Conservation (phyloP, 306 rosid genomes). For the Glycine tomentella region DNA sequence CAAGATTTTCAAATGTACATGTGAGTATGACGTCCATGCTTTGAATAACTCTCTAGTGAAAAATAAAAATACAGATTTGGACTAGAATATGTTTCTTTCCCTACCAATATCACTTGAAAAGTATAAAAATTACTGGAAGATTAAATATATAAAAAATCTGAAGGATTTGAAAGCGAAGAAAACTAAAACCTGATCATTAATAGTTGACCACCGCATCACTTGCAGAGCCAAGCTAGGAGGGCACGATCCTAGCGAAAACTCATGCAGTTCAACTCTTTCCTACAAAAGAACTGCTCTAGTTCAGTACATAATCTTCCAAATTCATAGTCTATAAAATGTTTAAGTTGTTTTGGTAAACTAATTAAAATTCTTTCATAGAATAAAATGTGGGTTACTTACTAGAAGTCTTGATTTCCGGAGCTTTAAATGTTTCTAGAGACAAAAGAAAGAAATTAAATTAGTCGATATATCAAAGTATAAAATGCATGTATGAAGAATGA, state of each 20-base stretch:
- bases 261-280: slow-evolving; percentile 87
- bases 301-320: slow-evolving; percentile 37
- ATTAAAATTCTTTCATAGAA: not conserved
- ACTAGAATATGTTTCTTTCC: not conserved
- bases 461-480: slow-evolving; percentile 29
- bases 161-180: too few relatives aligned
- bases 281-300: slow-evolving; percentile 51
- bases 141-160: too few relatives aligned
- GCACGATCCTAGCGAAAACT: slow-evolving; percentile 81
- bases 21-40: too few relatives aligned
- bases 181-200: slow-evolving; percentile 77
- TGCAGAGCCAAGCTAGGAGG: slow-evolving; percentile 89
- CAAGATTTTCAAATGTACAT: too few relatives aligned
- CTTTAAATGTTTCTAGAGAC: slow-evolving; percentile 78
- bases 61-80: too few relatives aligned
- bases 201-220: slow-evolving; percentile 89
- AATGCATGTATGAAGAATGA: slow-evolving; percentile 31
- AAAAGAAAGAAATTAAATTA: slow-evolving; percentile 34
- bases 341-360: slow-evolving; percentile 19
- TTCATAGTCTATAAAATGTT: too few relatives aligned
- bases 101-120: not conserved
- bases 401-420: slow-evolving; percentile 78
- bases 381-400: slow-evolving; percentile 59
- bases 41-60: too few relatives aligned
- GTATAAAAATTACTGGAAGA: too few relatives aligned